Conservation (phyloP, 129 eudicot species). For the Silybum marianum region DNA sequence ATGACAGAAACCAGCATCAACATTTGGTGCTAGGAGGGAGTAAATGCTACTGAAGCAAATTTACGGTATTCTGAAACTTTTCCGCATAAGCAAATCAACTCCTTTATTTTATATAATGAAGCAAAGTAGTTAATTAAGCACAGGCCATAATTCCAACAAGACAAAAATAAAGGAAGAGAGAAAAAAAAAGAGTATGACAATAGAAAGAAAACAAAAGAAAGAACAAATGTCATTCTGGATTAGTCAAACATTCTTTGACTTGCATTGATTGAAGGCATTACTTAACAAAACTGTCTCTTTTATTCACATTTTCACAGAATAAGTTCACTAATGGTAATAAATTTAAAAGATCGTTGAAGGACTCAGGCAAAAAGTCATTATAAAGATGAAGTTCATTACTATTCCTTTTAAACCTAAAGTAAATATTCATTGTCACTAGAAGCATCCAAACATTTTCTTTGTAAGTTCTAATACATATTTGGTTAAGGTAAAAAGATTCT, state of each 20-base stretch:
- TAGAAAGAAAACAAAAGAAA: background rate
- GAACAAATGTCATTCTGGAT: background rate
- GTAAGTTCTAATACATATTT: background rate
- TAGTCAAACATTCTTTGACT: background rate
- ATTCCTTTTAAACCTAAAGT: background rate
- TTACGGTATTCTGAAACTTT: background rate
- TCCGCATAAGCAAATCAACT: background rate
- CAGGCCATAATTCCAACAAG: background rate
- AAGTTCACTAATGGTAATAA: constrained; percentile 21
- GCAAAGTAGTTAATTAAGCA: background rate
- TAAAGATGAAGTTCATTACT: background rate
- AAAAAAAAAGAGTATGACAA: background rate
- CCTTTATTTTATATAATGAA: background rate
- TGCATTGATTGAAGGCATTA: background rate
- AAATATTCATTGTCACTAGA: background rate
- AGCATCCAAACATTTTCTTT: background rate
- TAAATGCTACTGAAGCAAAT: background rate
- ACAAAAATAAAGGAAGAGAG: background rate
- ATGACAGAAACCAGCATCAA: background rate
- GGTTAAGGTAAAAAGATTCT: constrained; percentile 12
- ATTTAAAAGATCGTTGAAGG: background rate
- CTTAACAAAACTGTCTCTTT: constrained; percentile 7
- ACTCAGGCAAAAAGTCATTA: background rate
- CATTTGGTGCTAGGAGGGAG: background rate
- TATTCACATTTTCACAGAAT: constrained; percentile 3